Percentiles rank a stretch among this genome's conserved stretches.
phyloP scores from a whole-genome alignment of 805 yeast genomes.

The Pichia sporocuriosa region DNA sequence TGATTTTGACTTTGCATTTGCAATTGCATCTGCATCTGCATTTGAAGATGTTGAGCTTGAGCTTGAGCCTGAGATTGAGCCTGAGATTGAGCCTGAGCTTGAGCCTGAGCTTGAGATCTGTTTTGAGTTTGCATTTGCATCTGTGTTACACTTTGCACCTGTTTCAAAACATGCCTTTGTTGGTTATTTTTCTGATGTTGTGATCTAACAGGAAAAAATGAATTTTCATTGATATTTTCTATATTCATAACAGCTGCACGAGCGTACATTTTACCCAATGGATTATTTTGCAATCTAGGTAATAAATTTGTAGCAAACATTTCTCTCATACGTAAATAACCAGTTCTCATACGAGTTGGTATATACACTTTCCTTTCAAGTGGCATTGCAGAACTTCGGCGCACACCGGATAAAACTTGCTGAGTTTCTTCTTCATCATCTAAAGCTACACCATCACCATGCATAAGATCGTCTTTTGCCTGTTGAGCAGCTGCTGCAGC shows the following conservation, averaged over 20 bases:
- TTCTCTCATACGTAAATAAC: conserved; percentile 83
- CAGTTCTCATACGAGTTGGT: conserved; percentile 64
- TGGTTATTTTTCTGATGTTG: conserved; percentile 31
- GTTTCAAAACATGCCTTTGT: conserved; percentile 10
- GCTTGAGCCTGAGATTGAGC: conserved; percentile 6
- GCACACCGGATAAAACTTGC: conserved; percentile 83
- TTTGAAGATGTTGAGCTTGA: too few species aligned
- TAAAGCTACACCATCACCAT: conserved; percentile 41
- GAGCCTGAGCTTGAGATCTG: conserved; percentile 2
- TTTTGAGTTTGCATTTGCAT: conserved; percentile 14
- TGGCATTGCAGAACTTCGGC: conserved; percentile 75
- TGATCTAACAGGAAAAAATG: conserved; percentile 43
- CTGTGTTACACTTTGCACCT: conserved; percentile 12
- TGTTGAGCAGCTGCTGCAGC: conserved; percentile 75
- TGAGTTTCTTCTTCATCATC: conserved; percentile 93
- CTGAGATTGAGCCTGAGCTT: conserved; percentile 6
- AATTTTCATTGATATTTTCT: conserved; percentile 61
- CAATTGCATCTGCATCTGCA: not conserved
- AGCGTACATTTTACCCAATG: conserved; percentile 74
- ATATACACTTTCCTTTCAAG: conserved; percentile 66
- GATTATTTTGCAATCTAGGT: conserved; percentile 50
- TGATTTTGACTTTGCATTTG: not conserved
- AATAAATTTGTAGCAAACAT: conserved; percentile 84
- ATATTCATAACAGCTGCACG: conserved; percentile 70
- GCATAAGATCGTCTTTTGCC: conserved; percentile 58